These are phyloP conservation scores for Kickxella alabastrina DNA, from an alignment of 192 early-diverging fungal species.

Conservation along the genomic window DNA sequence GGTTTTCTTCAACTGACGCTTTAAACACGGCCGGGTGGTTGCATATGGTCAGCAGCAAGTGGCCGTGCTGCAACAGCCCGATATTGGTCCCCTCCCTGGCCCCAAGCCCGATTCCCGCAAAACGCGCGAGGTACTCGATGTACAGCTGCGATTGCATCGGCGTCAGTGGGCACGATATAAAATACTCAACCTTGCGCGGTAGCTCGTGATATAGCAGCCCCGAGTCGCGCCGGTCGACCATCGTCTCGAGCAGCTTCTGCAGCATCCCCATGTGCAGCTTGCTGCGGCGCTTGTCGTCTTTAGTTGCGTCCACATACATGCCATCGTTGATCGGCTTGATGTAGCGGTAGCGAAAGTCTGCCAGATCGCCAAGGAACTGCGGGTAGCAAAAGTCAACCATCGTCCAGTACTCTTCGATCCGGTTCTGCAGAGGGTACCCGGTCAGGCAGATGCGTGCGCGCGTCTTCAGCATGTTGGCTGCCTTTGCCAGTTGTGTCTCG, in stretches of 20 bases:
- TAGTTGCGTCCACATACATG: constrained; percentile 53
- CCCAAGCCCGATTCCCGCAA: constrained; percentile 1
- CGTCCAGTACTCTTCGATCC: constrained; percentile 72
- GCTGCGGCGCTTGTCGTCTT: constrained; percentile 9
- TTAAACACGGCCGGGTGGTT: constrained; percentile 62
- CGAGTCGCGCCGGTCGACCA: constrained; percentile 60
- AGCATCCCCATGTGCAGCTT: constrained; percentile 52
- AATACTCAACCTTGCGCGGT: constrained; percentile 67
- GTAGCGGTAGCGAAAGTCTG: constrained; percentile 57
- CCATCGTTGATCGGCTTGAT: constrained; percentile 60
- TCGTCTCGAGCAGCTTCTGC: constrained; percentile 59
- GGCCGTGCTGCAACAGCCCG: constrained; percentile 20
- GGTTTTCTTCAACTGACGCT: constrained; percentile 11
- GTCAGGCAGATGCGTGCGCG: constrained; percentile 68
- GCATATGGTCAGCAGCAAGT: constrained; percentile 51
- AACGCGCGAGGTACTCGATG: constrained; percentile 25
- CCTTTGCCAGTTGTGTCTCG: constrained; percentile 16
- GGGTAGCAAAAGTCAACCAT: constrained; percentile 76
- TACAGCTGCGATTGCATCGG: constrained; percentile 59
- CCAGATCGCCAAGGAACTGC: constrained; percentile 55
- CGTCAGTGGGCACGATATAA: constrained; percentile 62
- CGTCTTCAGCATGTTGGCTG: constrained; percentile 49
- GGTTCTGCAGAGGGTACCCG: constrained; percentile 83
- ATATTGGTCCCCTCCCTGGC: background rate
- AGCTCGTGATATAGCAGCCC: constrained; percentile 55